These are phyloP conservation scores for Coemansia reversa DNA, from an alignment of 192 early-diverging fungal species.

Conservation along the genomic window DNA sequence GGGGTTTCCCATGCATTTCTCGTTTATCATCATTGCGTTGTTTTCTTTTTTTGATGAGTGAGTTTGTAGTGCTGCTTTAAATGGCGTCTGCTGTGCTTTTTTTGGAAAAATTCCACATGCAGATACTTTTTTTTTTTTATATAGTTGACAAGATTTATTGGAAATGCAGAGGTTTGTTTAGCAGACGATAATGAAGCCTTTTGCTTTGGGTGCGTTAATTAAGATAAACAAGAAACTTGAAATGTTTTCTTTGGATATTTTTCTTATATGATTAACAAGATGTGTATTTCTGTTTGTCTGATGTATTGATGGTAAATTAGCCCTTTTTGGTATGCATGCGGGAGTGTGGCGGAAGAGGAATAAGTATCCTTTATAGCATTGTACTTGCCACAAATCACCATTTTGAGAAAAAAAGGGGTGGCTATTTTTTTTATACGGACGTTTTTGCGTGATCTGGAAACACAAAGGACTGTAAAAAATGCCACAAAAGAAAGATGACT, in stretches of 20 bases:
- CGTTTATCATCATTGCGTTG: constrained; percentile 19
- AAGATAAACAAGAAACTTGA: too few relatives aligned
- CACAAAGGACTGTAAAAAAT: too few relatives aligned
- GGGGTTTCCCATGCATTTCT: constrained; percentile 11
- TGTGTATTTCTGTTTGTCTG: neutral
- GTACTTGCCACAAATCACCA: neutral
- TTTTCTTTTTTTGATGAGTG: neutral
- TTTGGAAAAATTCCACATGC: neutral
- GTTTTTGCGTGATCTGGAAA: neutral
- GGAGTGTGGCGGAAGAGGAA: neutral
- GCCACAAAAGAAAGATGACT: too few relatives aligned
- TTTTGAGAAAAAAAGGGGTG: neutral
- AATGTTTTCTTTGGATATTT: neutral
- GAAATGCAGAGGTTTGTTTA: too few relatives aligned
- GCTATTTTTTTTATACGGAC: neutral
- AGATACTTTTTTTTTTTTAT: too few relatives aligned
- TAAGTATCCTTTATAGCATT: neutral
- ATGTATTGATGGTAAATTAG: neutral
- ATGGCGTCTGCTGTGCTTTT: neutral
- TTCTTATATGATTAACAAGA: neutral
- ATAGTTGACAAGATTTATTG: too few relatives aligned
- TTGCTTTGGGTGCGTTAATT: too few relatives aligned
- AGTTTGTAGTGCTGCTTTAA: too few relatives aligned
- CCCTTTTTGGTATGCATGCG: neutral
- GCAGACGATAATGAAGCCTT: too few relatives aligned